These are phyloP conservation scores for Solanum pimpinellifolium DNA, from an alignment of 257 asterid species.

Conservation along the genomic window DNA sequence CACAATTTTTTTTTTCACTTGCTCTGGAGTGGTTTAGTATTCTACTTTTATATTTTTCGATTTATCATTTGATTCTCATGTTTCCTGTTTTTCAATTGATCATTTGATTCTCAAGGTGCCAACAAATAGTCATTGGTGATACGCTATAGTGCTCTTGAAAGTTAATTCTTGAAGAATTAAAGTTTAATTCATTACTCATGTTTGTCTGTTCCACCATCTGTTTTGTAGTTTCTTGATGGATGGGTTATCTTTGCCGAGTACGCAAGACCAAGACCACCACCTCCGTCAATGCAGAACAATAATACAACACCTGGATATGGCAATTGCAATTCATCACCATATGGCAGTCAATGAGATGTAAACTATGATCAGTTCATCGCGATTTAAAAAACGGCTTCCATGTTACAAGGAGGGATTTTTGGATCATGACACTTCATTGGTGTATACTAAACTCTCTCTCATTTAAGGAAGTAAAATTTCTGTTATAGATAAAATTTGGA, in stretches of 20 bases:
- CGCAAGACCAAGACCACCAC: slow-evolving; percentile 59
- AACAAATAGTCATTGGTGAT: neutral
- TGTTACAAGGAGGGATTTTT: neutral
- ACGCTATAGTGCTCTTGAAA: neutral
- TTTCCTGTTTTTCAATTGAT: too few species aligned
- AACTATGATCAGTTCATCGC: too few species aligned
- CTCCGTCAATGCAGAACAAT: slow-evolving; percentile 18
- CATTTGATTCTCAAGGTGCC: neutral
- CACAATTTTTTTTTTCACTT: neutral
- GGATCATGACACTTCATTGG: neutral
- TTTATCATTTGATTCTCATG: too few species aligned
- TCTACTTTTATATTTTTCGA: too few species aligned
- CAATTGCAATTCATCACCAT: neutral
- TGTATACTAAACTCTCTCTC: neutral
- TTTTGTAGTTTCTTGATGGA: slow-evolving; percentile 64
- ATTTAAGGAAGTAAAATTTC: neutral
- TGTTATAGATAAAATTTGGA: neutral
- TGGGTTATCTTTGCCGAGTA: slow-evolving; percentile 86
- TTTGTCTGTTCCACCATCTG: neutral
- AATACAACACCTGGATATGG: slow-evolving; percentile 8
- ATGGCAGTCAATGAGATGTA: neutral
- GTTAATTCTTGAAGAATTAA: neutral
- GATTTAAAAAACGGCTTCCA: too few species aligned
- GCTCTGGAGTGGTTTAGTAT: neutral
- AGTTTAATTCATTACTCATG: neutral